Percentiles rank a stretch among this genome's conserved stretches.
Evolutionary conservation across 257 asterid genomes (phyloP).

Genomic region (Nicotiana tomentosiformis): DNA sequence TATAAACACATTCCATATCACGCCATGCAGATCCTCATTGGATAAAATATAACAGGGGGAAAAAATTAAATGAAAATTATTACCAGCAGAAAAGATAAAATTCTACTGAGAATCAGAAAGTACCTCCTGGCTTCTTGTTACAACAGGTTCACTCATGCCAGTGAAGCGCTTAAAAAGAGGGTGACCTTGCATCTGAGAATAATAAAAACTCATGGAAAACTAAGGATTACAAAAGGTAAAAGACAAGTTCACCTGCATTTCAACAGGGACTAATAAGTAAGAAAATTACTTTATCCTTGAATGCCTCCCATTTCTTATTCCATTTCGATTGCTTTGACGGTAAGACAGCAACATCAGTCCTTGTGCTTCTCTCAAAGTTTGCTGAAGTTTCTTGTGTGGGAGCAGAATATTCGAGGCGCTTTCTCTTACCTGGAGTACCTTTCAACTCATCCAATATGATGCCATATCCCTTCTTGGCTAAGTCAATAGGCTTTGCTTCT

Average conservation of each 20-base stretch:
- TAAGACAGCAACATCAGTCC: conserved; percentile 68
- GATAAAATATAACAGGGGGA: neutral
- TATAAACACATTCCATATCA: neutral
- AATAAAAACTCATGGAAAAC: neutral
- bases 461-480: conserved; percentile 70
- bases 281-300: conserved; percentile 66
- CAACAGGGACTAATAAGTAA: neutral
- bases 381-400: conserved; percentile 40
- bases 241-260: neutral
- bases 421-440: conserved; percentile 78
- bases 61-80: neutral
- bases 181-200: conserved; percentile 68
- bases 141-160: conserved; percentile 79
- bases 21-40: neutral
- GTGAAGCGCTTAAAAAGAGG: conserved; percentile 58
- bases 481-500: conserved; percentile 76
- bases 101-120: conserved; percentile 3
- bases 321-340: conserved; percentile 68
- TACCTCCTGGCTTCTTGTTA: conserved; percentile 86
- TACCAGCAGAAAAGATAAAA: neutral
- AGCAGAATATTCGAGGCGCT: conserved; percentile 60
- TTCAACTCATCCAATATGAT: conserved; percentile 75
- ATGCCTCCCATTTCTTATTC: conserved; percentile 79
- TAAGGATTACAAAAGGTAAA: neutral
- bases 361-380: conserved; percentile 60